Evolutionary conservation across 2,329 filamentous ascomycete genomes (phyloP), one percentile per base, ranked within the genome.

Genomic region (Stylonectria norvegica): DNA sequence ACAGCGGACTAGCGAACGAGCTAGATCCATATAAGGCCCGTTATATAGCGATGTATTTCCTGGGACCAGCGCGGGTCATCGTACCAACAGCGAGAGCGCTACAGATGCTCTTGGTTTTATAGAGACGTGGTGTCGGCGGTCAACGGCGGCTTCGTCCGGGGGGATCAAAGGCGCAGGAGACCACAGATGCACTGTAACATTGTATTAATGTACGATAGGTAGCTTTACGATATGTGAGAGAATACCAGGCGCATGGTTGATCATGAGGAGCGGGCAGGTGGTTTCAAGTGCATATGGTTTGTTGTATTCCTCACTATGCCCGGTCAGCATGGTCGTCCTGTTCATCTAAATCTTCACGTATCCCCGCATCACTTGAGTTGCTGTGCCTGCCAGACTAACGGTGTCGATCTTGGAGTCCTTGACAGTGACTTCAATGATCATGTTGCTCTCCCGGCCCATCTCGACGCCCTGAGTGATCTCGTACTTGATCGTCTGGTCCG

Each of bases 381-480:
- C 64, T 7, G 63, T 57, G 8, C 65, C 65, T 7, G 58, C 59
- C 34, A 67, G 53, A 25, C 54, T 56, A 20, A 66, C 60, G 7
- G 45, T 45, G 25, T 58, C 49, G 28, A 67, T 56, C 27, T 55
- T 45, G 16, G 53, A 50, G 40, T 56, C 59, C 33, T 61, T 59
- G 25, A 61, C 37, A 23, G 43, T 48, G n/a, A 75, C 65, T 40
- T 73, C 66, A 23, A 78, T 69, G 27, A 60, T 53, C 34, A 79
- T 78, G 34, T 71, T 64, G 52, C 76, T 79, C 58, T 64, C 65
- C 48, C 79, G 63, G 5, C 79, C 81, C 76, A 85, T 84, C 63
- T 86, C 81, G 8, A 84, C 78, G 1, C 81, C 83, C 63, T 86
- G 82, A 43, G 75, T 75, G 47, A 85, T 64, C 42, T 71, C 66